Evolutionary conservation across 495 filamentous ascomycete species (phyloP).

Genomic region (Xylaria palmicola): DNA sequence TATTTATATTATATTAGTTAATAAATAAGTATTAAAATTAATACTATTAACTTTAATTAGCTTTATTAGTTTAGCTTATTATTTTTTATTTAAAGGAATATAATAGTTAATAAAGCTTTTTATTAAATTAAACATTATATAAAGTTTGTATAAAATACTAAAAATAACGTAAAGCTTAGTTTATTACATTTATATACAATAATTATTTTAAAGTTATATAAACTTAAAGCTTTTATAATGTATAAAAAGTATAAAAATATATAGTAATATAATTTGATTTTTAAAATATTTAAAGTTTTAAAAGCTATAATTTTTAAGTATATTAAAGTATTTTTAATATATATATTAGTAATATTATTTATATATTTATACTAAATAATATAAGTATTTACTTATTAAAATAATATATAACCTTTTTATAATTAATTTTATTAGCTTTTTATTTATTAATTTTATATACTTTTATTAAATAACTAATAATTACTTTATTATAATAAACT

Average conservation of each 20-base stretch:
- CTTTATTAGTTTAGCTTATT: background rate
- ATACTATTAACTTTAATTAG: background rate
- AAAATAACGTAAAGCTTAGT: background rate
- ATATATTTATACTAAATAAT: background rate
- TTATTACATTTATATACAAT: background rate
- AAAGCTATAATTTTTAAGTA: background rate
- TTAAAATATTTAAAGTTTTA: background rate
- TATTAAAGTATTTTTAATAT: background rate
- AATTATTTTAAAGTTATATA: slow-evolving; percentile 2
- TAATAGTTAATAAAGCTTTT: background rate
- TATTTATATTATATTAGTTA: background rate
- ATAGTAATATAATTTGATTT: background rate
- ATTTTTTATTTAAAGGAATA: slow-evolving; percentile 1
- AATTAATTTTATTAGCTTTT: background rate
- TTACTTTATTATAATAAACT: background rate
- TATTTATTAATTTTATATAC: background rate
- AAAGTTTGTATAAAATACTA: background rate
- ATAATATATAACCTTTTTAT: background rate
- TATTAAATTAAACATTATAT: background rate
- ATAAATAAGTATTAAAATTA: background rate
- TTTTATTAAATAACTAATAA: background rate
- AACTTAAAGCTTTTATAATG: background rate
- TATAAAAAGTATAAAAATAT: background rate
- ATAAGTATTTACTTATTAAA: background rate
- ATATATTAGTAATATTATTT: background rate